Evolutionary conservation across 768 basidiomycete species (phyloP).

Genomic region (Suillus alpinus): DNA sequence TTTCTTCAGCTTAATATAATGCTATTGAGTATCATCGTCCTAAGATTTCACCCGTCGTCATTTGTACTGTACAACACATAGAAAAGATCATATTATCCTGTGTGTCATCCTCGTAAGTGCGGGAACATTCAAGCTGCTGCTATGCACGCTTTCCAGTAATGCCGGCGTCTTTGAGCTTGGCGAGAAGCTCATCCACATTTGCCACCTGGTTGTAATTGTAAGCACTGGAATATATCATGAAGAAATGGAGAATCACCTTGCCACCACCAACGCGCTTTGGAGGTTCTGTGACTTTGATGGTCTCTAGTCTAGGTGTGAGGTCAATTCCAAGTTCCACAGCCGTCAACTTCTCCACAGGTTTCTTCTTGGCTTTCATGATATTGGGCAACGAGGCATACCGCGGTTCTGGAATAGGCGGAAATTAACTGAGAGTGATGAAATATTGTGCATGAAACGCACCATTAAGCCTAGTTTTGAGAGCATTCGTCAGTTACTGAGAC

Average conservation of each 20-base stretch:
- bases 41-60: neutral
- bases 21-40: neutral
- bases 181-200: slow-evolving; percentile 85
- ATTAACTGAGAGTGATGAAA: neutral
- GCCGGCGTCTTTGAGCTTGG: slow-evolving; percentile 88
- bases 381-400: slow-evolving; percentile 96
- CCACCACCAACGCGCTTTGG: slow-evolving; percentile 87
- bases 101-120: neutral
- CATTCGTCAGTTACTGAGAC: neutral
- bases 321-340: slow-evolving; percentile 82
- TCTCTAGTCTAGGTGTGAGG: slow-evolving; percentile 79
- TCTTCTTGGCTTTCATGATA: slow-evolving; percentile 99
- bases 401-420: slow-evolving; percentile 51
- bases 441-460: slow-evolving; percentile 39
- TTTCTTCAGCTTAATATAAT: slow-evolving; percentile 2
- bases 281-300: slow-evolving; percentile 85
- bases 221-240: slow-evolving; percentile 8
- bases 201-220: slow-evolving; percentile 47
- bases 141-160: slow-evolving; percentile 31
- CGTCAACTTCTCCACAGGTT: slow-evolving; percentile 82
- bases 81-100: neutral
- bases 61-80: neutral
- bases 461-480: slow-evolving; percentile 53
- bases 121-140: neutral
- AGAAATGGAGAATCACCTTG: slow-evolving; percentile 49